Evolutionary conservation across 345 rosid species (phyloP), one percentile per base, ranked within the genome.

Genomic region (Trapa bicornis): DNA sequence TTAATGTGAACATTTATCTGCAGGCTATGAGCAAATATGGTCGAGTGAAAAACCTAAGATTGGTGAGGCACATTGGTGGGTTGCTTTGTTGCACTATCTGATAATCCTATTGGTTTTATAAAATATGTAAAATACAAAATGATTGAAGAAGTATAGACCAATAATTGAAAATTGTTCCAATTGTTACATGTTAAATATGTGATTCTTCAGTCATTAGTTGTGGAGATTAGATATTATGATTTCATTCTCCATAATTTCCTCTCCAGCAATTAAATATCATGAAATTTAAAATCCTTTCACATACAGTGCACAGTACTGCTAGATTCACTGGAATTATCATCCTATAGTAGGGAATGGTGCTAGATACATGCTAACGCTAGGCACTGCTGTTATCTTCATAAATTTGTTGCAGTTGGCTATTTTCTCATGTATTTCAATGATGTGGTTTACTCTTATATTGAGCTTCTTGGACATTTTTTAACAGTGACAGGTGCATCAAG

Each of bases 11-110:
- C 5, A 6, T 45, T 45, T 45, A 45, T 45, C 72, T 58, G 60
- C 78, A 88, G 97, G 91, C 82, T 13, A 91, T 91, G 97, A 84
- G 81, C 83, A 86, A 82, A 84, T 86, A 91, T 67, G 99, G 96
- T 10, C 82, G 64, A 39, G 86, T 91, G 50, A 91, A 87, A 81
- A 89, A 64, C 85, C 73, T 91, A 78, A 87, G 95, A n/a, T 78
- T 94, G 84, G 96, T 94, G 47, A 86, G 95, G 69, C 88, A 88
- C 80, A 91, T 88, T 52, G 99, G 99, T 91, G 81, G 56, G 41
- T 36, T 0, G 12, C 0, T 11, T 36, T 43, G 6, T 43, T 64
- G 47, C 4, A 38, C 66, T 29, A 61, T 5, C 1, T 39, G n/a
- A 61, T 36, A 37, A 32, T 64, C 33, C 6, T 37, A 38, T 38